Evolutionary conservation across 306 rosid species (phyloP).

Genomic region (Quercus aquifolioides): DNA sequence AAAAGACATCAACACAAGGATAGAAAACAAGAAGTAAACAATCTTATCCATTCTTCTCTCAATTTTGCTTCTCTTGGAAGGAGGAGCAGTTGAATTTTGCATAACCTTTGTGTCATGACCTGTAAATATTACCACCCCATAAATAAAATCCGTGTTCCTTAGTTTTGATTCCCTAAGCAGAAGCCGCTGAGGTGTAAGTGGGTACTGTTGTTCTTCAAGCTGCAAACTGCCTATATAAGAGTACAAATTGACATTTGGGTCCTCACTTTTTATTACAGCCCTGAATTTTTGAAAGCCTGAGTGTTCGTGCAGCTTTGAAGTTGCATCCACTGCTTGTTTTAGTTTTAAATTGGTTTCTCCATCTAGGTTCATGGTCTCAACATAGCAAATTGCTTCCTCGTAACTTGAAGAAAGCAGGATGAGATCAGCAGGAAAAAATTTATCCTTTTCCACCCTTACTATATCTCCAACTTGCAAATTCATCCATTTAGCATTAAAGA

Average conservation of each 20-base stretch:
- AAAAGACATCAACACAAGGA: slow-evolving; percentile 56
- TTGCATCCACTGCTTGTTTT: slow-evolving; percentile 70
- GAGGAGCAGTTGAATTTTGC: slow-evolving; percentile 86
- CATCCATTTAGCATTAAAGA: slow-evolving; percentile 68
- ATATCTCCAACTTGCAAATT: slow-evolving; percentile 86
- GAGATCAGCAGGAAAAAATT: slow-evolving; percentile 96
- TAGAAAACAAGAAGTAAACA: slow-evolving; percentile 54
- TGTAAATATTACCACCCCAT: slow-evolving; percentile 83
- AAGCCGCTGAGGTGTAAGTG: slow-evolving; percentile 89
- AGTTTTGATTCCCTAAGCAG: slow-evolving; percentile 90
- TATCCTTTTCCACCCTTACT: slow-evolving; percentile 86
- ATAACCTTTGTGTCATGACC: slow-evolving; percentile 92
- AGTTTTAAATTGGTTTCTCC: slow-evolving; percentile 96
- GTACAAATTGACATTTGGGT: slow-evolving; percentile 90
- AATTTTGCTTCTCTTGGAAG: slow-evolving; percentile 91
- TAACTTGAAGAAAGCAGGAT: slow-evolving; percentile 84
- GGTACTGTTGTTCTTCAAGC: slow-evolving; percentile 57
- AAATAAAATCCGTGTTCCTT: slow-evolving; percentile 80
- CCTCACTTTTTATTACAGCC: slow-evolving; percentile 77
- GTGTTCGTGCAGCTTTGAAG: slow-evolving; percentile 66
- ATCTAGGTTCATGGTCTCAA: slow-evolving; percentile 91
- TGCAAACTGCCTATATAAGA: slow-evolving; percentile 76
- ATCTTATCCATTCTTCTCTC: slow-evolving; percentile 87
- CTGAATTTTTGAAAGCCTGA: slow-evolving; percentile 50
- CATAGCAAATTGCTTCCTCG: slow-evolving; percentile 93